Evolutionary conservation across 306 rosid species (phyloP), one percentile per base, ranked within the genome.

Genomic region (Trifolium pratense): DNA sequence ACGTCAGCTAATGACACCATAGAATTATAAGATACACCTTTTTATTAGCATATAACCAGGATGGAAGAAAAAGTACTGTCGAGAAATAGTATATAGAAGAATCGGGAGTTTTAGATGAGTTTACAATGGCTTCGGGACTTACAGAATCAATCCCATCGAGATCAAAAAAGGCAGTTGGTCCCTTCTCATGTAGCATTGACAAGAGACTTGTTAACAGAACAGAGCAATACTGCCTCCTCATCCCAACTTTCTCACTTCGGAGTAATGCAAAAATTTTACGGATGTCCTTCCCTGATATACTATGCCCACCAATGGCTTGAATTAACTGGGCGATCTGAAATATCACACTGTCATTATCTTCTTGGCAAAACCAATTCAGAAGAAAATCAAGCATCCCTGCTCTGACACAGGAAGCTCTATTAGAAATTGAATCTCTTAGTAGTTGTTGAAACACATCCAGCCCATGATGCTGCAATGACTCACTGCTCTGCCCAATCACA

Each of bases 401-500:
- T 82, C 97, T 84, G 86, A 94, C 97, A 73, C 98, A 89, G 48
- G 98, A 91, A 57, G 97, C 96, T 84, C 89, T 89, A 77, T 91
- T 94, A 70, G 98, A 94, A 75, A 94, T 88, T 63, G 97, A 89
- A 82, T 91, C 97, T 79, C 84, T 86, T 16, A 87, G 87, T 68
- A 94, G 85, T 84, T 89, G 96, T 81, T 87, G 95, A 84, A 91
- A 94, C 61, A 87, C 63, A 26, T 78, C 77, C 42, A 94, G 91
- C 67, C 98, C 98, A 36, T 77, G 87, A 70, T 91, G 91, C 91
- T 82, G 90, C 86, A 70, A 79, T 6, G 88, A 82, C 85, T 88
- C 96, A 86, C 96, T 94, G 97, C 96, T 94, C 98, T 94, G 98
- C 97, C 98, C 98, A 86, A 70, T 84, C 87, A 87, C 78, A 89